These are phyloP conservation scores for Vigna trinervia DNA, from an alignment of 306 rosid genomes.

Conservation along the genomic window DNA sequence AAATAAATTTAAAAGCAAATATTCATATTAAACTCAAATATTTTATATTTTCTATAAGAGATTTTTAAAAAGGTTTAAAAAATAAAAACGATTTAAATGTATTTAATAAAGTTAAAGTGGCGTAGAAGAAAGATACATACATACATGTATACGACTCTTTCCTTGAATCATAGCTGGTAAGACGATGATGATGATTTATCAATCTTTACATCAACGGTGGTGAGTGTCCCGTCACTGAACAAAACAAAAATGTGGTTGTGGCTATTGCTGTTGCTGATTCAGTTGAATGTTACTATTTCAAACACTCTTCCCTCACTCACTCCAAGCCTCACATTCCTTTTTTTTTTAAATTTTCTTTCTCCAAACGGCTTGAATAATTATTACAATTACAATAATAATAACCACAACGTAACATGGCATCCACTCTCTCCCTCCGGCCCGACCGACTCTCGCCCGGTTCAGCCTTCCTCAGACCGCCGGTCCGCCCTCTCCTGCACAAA, in stretches of 20 bases:
- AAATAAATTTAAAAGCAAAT: too few relatives aligned
- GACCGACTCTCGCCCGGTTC: conserved; percentile 74
- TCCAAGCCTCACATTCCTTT: conserved; percentile 43
- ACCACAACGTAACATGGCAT: conserved; percentile 61
- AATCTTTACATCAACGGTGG: conserved; percentile 37
- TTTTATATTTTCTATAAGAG: too few relatives aligned
- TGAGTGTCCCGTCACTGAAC: background rate
- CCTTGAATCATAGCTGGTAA: background rate
- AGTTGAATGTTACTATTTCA: conserved; percentile 23
- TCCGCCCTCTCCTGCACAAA: conserved; percentile 41
- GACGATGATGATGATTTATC: background rate
- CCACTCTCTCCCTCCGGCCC: conserved; percentile 84
- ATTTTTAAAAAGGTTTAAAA: too few relatives aligned
- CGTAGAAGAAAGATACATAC: background rate
- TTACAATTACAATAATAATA: background rate
- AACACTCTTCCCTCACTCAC: background rate
- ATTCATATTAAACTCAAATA: too few relatives aligned
- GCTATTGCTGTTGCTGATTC: conserved; percentile 4
- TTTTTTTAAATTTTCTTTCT: background rate
- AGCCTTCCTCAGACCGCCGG: conserved; percentile 52
- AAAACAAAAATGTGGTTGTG: conserved; percentile 19
- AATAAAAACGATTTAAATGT: too few relatives aligned
- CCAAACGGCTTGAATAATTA: background rate
- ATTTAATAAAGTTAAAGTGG: background rate
- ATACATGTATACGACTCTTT: background rate